Base-by-base conservation (phyloP, 2,329 filamentous ascomycete species). In the Dactylellina haptotyla region DNA sequence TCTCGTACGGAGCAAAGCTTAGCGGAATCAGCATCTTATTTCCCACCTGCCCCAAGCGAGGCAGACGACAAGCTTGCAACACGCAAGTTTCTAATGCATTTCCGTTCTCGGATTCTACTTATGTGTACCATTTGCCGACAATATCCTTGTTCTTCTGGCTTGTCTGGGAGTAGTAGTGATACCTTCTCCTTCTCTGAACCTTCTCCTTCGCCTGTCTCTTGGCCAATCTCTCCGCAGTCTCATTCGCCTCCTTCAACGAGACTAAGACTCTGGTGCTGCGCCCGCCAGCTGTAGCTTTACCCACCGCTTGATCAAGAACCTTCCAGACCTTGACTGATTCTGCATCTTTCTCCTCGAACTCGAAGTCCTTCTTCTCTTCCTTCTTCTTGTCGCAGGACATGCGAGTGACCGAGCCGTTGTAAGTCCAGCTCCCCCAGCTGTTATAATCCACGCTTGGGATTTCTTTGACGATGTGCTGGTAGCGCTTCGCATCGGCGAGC, bases 401-500 rank as follows among this genome's bases (percentile, higher is more conserved):
- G 0, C 46, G 30, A 8, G 30, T 26, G 20, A 46, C 9, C 8
- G 62, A 30, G 10, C 61, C 39, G 3, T 26, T 14, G 25, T 57
- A 62, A 2, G 6, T 62, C 62, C 54, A 65, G 2, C 9, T 4
- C 1, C 61, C 41, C 62, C 48, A 74, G 18, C 5, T 62, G 23
- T 37, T 20, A 25, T 62, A 61, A 20, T 65, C 67, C 6, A 58
- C 30, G 34, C 23, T 30, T 10, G 67, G 67, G 18, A 65, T 18
- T 3, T 64, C 34, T 2, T 28, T 48, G 1, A 65, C 53, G 14
- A 72, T 59, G n/a, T 65, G 18, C n/a, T 72, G 67, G n/a, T 72
- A 65, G 1, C 67, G 59, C 28, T 59, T 64, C 16, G 67, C 64
- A 8, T 75, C 69, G 1, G 70, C 75, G 26, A 78, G 75, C 34